Evolutionary conservation across 225 moss, liverwort and hornwort genomes (phyloP), one percentile per base, ranked within the genome.

Genomic region (Sphagnum tenellum): DNA sequence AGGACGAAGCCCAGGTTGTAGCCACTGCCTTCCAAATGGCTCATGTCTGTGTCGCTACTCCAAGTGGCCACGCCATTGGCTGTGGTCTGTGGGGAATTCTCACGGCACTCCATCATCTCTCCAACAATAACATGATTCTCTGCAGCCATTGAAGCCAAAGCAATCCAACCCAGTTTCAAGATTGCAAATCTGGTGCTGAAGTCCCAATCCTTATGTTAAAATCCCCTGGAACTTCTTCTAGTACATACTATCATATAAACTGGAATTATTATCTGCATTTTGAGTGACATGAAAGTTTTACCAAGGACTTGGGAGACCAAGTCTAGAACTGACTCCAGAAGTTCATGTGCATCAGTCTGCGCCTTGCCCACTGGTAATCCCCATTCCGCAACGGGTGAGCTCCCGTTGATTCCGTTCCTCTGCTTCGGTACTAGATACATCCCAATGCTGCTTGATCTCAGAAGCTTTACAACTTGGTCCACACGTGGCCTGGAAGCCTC

Each of bases 401-500:
- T n/a, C n/a, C 83, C 14, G 82, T 69, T 81, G 65, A 77, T 81
- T 7, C 78, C 74, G 47, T 78, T 82, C 61, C 75, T 89, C 59
- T 77, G 50, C 56, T 74, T 81, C 44, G 64, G 73, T 56, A 89
- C 72, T 55, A 74, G 72, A 69, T 81, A 81, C 44, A 87, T 82
- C 60, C 84, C 76, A 72, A 80, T 76, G 71, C 73, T 80, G n/a
- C 82, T 77, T 60, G 85, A 86, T 70, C 79, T 81, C n/a, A 88
- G 67, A 63, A 88, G 79, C 77, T 89, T 89, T 47, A 92, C 89
- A 64, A 96, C 92, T 72, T 98, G 92, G 73, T 92, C 96, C 65
- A 98, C 92, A 67, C 96, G 81, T 76, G 92, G 96, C 70, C 96
- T 90, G 69, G 96, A 82, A 72, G 96, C 92, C 72, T 98, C 96